Evolutionary conservation across 768 basidiomycete genomes (phyloP).

Genomic region (Leccinum rimulosum): DNA sequence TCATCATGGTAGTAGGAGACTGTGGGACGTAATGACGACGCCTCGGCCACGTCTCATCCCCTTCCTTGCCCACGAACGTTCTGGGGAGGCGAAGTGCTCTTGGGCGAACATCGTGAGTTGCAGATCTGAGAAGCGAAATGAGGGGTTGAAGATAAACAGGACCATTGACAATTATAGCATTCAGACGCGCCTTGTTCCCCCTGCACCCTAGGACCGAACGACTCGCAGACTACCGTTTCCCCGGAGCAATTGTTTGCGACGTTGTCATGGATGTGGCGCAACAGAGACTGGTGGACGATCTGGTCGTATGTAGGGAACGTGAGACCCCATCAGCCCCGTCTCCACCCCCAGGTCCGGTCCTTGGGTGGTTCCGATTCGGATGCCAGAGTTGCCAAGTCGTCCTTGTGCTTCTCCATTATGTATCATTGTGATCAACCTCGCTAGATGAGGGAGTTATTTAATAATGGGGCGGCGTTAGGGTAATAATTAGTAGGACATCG

Average conservation of each 20-base stretch:
- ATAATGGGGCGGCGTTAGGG: conserved; percentile 78
- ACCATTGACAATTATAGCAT: background rate
- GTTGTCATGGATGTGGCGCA: background rate
- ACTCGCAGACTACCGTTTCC: background rate
- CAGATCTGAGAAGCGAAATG: background rate
- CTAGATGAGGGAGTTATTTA: conserved; percentile 97
- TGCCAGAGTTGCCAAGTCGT: background rate
- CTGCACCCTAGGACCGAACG: background rate
- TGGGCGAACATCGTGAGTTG: background rate
- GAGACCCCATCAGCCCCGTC: background rate
- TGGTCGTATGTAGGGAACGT: background rate
- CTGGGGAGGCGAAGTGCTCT: background rate
- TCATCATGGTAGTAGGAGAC: background rate
- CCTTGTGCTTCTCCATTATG: conserved; percentile 52
- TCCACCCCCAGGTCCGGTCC: background rate
- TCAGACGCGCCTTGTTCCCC: background rate
- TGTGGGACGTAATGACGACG: conserved; percentile 7
- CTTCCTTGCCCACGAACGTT: background rate
- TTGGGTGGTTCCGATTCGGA: background rate
- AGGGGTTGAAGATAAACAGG: conserved; percentile 2
- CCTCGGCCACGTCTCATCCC: background rate
- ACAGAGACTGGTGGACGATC: background rate
- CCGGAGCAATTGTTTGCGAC: background rate
- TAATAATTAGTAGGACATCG: conserved; percentile 59
- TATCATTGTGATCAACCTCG: conserved; percentile 85